Conservation (phyloP, 2,329 filamentous ascomycete species). For the Apiospora arundinis region DNA sequence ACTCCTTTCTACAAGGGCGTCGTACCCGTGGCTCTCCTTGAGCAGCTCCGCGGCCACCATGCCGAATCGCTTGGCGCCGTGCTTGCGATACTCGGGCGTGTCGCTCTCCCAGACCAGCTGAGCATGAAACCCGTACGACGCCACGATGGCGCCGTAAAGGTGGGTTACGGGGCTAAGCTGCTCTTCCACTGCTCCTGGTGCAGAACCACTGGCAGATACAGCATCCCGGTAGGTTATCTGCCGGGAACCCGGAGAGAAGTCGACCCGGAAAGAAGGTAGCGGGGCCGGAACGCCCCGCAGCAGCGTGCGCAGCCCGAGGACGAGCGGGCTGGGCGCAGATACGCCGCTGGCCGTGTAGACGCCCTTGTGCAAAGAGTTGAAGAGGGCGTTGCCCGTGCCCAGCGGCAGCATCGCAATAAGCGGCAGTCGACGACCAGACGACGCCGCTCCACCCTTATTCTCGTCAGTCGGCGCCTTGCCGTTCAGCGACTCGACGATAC, state of each 20-base stretch:
- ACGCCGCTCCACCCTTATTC: constrained; percentile 6
- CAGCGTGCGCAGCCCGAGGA: constrained; percentile 62
- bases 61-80: constrained; percentile 79
- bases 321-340: constrained; percentile 47
- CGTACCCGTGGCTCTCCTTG: constrained; percentile 57
- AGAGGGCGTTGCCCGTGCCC: constrained; percentile 70
- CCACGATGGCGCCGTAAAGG: constrained; percentile 80
- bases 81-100: constrained; percentile 77
- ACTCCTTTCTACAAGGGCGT: constrained; percentile 45
- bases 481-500: constrained; percentile 83
- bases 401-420: constrained; percentile 63
- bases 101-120: constrained; percentile 91
- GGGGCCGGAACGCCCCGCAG: constrained; percentile 61
- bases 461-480: constrained; percentile 43
- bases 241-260: constrained; percentile 64
- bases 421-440: constrained; percentile 37
- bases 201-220: background rate
- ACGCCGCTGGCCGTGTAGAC: constrained; percentile 48
- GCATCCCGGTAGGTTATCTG: constrained; percentile 47
- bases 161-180: constrained; percentile 43
- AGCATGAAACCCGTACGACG: constrained; percentile 89
- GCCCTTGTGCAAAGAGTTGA: constrained; percentile 67
- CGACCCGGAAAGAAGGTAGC: constrained; percentile 68
- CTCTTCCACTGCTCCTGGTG: constrained; percentile 31
- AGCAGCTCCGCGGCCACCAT: constrained; percentile 83